Conservation (phyloP, 2,329 filamentous ascomycete genomes). For the Phialophora expanda region DNA sequence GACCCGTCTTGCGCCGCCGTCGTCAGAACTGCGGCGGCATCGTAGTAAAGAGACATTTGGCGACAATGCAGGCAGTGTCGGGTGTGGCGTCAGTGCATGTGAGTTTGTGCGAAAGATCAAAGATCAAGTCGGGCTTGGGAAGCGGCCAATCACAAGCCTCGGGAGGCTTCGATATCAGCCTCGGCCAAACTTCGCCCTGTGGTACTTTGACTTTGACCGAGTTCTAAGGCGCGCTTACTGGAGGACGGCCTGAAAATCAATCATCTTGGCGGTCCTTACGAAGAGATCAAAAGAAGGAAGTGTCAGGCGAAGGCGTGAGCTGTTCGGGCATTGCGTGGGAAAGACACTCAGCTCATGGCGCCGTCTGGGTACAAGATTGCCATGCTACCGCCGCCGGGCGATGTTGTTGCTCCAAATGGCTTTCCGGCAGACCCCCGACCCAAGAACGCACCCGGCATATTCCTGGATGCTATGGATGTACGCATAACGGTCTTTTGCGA, state of each 20-base stretch:
- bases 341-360: conserved; percentile 9
- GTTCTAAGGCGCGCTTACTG: not conserved
- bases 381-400: conserved; percentile 35
- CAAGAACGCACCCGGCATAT: conserved; percentile 53
- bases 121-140: not conserved
- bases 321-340: not conserved
- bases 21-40: conserved; percentile 77
- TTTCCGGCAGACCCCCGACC: conserved; percentile 37
- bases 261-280: not conserved
- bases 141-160: not conserved
- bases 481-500: conserved; percentile 63
- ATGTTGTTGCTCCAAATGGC: conserved; percentile 35
- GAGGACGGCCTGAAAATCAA: not conserved
- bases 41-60: conserved; percentile 91
- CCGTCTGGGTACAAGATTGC: conserved; percentile 11
- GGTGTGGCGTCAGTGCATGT: conserved; percentile 71
- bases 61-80: not conserved
- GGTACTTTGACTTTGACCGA: not conserved
- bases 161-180: conserved; percentile 2
- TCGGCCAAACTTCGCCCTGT: conserved; percentile 13
- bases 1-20: conserved; percentile 67
- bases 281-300: not conserved
- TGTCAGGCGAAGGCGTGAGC: not conserved
- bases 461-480: conserved; percentile 65
- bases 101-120: not conserved